A percentile compares a stretch with the other conserved stretches of the same genome.
phyloP scores from a whole-genome alignment of 2,329 filamentous ascomycete genomes.

The Fusarium nurragi region DNA sequence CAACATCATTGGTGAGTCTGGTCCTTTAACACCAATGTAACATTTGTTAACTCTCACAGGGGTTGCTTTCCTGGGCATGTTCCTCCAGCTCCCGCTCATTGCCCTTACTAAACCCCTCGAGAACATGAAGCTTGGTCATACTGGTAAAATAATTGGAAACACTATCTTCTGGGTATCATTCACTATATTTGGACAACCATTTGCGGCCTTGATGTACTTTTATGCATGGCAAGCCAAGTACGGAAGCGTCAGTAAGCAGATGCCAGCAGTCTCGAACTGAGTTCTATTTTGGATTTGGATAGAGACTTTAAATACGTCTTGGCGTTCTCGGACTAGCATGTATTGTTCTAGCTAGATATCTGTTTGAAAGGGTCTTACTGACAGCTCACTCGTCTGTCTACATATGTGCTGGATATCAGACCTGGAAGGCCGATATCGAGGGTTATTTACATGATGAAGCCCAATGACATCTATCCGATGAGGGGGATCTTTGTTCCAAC shows the following conservation, averaged over 20 bases:
- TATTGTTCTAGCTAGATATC: constrained; percentile 4
- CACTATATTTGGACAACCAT: constrained; percentile 92
- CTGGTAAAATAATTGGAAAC: constrained; percentile 85
- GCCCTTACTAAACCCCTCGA: constrained; percentile 80
- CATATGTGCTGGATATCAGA: neutral
- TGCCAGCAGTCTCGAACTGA: constrained; percentile 28
- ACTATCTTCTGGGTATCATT: constrained; percentile 97
- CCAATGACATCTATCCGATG: constrained; percentile 39
- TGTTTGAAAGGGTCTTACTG: constrained; percentile 6
- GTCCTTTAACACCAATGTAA: neutral
- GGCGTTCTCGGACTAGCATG: neutral
- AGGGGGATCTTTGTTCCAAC: constrained; percentile 86
- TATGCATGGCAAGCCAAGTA: constrained; percentile 99
- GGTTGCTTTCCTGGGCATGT: constrained; percentile 93
- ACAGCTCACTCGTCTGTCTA: constrained; percentile 2
- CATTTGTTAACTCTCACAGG: constrained; percentile 57
- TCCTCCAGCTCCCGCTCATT: constrained; percentile 91
- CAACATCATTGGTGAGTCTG: constrained; percentile 79
- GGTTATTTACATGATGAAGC: neutral
- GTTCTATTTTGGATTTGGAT: neutral
- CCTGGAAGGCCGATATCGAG: neutral
- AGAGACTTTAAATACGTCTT: neutral
- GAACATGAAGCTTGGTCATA: constrained; percentile 74
- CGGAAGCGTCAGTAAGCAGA: constrained; percentile 74
- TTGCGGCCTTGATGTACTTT: constrained; percentile 93